These are phyloP conservation scores for Leishmania amazonensis DNA, from an alignment of 208 protist species.

Conservation along the genomic window DNA sequence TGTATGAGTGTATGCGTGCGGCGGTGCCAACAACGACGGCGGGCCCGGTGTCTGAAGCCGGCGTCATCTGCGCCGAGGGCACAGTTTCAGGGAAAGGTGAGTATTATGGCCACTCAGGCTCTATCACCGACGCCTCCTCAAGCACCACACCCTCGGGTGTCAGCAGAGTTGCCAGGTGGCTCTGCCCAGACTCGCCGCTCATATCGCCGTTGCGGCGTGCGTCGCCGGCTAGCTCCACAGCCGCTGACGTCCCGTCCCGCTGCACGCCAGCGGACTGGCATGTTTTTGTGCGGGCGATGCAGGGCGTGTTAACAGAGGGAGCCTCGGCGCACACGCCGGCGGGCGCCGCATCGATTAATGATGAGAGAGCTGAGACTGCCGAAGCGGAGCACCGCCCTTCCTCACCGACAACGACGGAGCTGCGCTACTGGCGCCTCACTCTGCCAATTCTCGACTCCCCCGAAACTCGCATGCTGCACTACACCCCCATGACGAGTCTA, in stretches of 20 bases:
- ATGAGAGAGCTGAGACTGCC: background rate
- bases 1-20: conserved; percentile 12
- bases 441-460: conserved; percentile 39
- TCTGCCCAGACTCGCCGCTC: conserved; percentile 8
- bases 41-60: background rate
- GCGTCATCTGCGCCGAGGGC: background rate
- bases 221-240: background rate
- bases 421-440: conserved; percentile 38
- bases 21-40: background rate
- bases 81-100: background rate
- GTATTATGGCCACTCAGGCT: background rate
- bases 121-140: background rate
- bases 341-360: background rate
- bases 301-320: conserved; percentile 20
- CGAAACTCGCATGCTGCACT: conserved; percentile 8
- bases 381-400: background rate
- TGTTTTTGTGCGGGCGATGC: conserved; percentile 9
- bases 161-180: conserved; percentile 8
- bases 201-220: background rate
- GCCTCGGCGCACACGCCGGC: background rate
- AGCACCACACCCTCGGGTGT: background rate
- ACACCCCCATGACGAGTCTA: conserved; percentile 30
- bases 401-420: background rate
- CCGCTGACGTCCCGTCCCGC: conserved; percentile 3
- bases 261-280: conserved; percentile 8